phyloP scores from a whole-genome alignment of 192 early-diverging fungal genomes.

The Backusella westeae region DNA sequence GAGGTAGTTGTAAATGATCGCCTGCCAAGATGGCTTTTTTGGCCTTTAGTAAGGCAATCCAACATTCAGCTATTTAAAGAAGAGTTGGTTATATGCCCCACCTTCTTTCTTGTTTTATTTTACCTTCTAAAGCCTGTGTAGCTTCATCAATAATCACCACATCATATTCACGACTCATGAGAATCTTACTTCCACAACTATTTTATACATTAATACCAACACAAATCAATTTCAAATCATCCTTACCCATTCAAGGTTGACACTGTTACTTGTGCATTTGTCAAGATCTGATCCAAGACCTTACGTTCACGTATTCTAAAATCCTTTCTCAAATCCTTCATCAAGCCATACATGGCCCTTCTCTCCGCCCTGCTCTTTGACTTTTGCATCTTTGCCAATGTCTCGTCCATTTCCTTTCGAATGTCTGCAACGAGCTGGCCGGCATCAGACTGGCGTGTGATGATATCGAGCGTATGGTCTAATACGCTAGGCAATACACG shows the following conservation, averaged over 20 bases:
- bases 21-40: conserved; percentile 81
- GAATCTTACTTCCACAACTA: conserved; percentile 38
- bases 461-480: conserved; percentile 68
- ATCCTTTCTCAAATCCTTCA: conserved; percentile 71
- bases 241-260: conserved; percentile 72
- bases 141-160: conserved; percentile 89
- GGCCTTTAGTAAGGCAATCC: conserved; percentile 80
- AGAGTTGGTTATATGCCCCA: not conserved
- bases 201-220: not conserved
- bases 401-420: conserved; percentile 71
- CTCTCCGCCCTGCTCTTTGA: conserved; percentile 64
- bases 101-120: not conserved
- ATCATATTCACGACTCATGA: conserved; percentile 69
- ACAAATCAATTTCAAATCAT: not conserved
- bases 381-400: conserved; percentile 58
- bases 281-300: conserved; percentile 59
- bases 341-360: conserved; percentile 54
- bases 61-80: conserved; percentile 66
- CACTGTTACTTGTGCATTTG: conserved; percentile 65
- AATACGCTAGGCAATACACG: conserved; percentile 70
- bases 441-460: conserved; percentile 62
- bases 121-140: conserved; percentile 67
- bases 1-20: conserved; percentile 87
- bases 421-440: conserved; percentile 76
- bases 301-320: conserved; percentile 64